phyloP scores from a whole-genome alignment of 441 rosid species.

The Populus trichocarpa region DNA sequence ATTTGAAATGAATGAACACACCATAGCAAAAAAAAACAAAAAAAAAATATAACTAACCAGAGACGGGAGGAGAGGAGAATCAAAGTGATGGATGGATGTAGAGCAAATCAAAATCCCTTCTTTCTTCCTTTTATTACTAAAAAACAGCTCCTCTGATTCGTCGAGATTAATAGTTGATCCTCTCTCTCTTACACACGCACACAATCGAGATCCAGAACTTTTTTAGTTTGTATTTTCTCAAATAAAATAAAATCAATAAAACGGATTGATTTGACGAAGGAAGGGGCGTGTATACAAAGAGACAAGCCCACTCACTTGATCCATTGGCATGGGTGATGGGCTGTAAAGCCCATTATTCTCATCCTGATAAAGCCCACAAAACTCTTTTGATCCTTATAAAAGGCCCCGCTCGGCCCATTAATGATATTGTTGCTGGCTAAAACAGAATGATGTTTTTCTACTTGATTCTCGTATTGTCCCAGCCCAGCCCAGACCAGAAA shows the following conservation, averaged over 20 bases:
- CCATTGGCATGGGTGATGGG: not conserved
- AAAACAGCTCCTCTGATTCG: not conserved
- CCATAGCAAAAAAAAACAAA: not conserved
- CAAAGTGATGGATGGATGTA: not conserved
- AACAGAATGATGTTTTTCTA: too few species aligned
- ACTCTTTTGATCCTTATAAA: too few species aligned
- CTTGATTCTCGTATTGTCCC: too few species aligned
- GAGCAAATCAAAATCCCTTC: not conserved
- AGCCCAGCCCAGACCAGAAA: not conserved
- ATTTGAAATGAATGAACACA: not conserved
- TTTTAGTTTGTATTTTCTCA: too few species aligned
- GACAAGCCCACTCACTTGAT: not conserved
- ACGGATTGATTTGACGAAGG: not conserved
- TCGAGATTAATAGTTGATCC: not conserved
- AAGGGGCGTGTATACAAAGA: not conserved
- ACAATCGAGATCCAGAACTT: not conserved
- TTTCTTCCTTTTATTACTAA: not conserved
- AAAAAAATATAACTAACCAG: too few species aligned
- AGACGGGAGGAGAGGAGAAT: too few species aligned
- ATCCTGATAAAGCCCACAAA: too few species aligned
- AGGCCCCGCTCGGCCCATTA: too few species aligned
- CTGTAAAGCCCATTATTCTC: not conserved
- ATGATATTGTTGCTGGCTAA: too few species aligned
- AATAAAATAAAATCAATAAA: not conserved
- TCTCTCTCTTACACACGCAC: not conserved